Conservation (phyloP, 257 asterid genomes). For the Verbascum thapsus region DNA sequence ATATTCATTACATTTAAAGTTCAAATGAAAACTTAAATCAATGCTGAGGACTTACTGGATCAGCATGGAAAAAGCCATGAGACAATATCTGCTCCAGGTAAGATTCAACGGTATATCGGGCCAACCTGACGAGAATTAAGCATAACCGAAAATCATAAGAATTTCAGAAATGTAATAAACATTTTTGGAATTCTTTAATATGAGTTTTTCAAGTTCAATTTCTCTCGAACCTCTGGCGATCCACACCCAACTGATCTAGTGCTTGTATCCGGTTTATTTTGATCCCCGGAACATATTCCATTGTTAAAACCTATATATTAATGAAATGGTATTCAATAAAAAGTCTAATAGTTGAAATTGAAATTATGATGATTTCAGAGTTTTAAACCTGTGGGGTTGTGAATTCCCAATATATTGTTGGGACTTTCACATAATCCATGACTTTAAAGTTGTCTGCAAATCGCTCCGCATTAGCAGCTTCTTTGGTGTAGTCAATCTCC, state of each 20-base stretch:
- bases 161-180: not conserved
- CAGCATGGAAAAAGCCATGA: constrained; percentile 94
- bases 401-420: constrained; percentile 79
- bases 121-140: constrained; percentile 56
- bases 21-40: not conserved
- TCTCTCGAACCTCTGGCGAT: constrained; percentile 62
- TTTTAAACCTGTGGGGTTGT: constrained; percentile 83
- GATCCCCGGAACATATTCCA: constrained; percentile 95
- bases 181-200: constrained; percentile 1
- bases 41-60: constrained; percentile 53
- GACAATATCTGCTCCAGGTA: constrained; percentile 91
- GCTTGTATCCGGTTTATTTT: constrained; percentile 93
- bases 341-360: constrained; percentile 11
- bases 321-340: constrained; percentile 29
- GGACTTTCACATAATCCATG: constrained; percentile 86
- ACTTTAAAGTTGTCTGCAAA: constrained; percentile 78
- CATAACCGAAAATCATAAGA: constrained; percentile 29
- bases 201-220: constrained; percentile 10
- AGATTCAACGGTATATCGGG: constrained; percentile 89
- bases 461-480: constrained; percentile 81
- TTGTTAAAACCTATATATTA: constrained; percentile 61
- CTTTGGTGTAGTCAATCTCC: constrained; percentile 91
- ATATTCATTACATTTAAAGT: constrained; percentile 20
- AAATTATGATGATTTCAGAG: constrained; percentile 26
- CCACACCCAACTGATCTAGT: constrained; percentile 85